A percentile compares a stretch with the other conserved stretches of the same genome.
Evolutionary conservation across 148 eudicot species (phyloP).

Genomic region (Camellia japonica): DNA sequence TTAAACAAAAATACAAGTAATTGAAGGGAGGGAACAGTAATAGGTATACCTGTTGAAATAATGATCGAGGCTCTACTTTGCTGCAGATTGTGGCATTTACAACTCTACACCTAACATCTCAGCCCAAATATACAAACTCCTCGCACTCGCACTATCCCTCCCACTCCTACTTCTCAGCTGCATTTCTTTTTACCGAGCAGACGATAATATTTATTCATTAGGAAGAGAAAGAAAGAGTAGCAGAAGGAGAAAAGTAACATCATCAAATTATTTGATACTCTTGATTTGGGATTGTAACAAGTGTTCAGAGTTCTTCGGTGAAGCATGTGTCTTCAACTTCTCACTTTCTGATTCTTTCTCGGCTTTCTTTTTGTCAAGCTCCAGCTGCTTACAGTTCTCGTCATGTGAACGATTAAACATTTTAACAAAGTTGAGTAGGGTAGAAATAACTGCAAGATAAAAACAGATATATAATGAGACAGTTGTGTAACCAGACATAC

Average conservation of each 20-base stretch:
- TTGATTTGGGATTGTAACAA: slow-evolving; percentile 21
- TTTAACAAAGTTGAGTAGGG: slow-evolving; percentile 65
- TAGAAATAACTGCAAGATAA: slow-evolving; percentile 56
- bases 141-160: neutral
- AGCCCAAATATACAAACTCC: neutral
- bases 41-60: neutral
- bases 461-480: neutral
- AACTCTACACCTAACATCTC: slow-evolving; percentile 4
- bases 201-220: neutral
- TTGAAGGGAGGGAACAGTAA: neutral
- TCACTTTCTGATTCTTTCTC: slow-evolving; percentile 57
- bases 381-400: slow-evolving; percentile 71
- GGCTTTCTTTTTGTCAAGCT: slow-evolving; percentile 67
- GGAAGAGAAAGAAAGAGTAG: neutral
- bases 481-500: neutral
- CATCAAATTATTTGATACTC: slow-evolving; percentile 26
- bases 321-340: slow-evolving; percentile 27
- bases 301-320: slow-evolving; percentile 22
- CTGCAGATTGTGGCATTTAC: slow-evolving; percentile 13
- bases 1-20: neutral
- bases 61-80: neutral
- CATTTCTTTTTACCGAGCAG: neutral
- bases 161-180: neutral
- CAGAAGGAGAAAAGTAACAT: neutral
- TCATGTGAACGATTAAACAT: slow-evolving; percentile 73